These are phyloP conservation scores for Termitomyces sp. DNA, from an alignment of 768 basidiomycete species.

Conservation along the genomic window DNA sequence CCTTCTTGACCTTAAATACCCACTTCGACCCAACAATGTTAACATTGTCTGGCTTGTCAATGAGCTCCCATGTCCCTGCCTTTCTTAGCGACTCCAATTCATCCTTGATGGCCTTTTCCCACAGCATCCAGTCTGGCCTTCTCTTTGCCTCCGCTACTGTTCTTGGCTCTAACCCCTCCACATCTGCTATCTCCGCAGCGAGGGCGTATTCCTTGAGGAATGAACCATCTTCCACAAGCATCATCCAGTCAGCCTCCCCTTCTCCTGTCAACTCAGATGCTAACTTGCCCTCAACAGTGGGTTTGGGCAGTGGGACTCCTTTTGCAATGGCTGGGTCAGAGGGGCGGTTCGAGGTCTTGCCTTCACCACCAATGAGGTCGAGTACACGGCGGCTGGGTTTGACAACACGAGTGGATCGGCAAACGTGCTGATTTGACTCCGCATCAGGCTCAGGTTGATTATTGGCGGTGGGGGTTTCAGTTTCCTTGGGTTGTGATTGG, in stretches of 20 bases:
- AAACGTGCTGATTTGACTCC: no score
- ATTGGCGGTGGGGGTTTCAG: no score
- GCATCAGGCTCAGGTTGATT: no score
- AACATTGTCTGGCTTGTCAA: neutral
- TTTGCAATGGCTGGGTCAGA: neutral
- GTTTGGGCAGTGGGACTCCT: no score
- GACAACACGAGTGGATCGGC: neutral
- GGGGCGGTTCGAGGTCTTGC: neutral
- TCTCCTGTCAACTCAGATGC: neutral
- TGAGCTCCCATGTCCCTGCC: slow-evolving; percentile 23
- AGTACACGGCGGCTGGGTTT: neutral
- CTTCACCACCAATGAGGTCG: neutral
- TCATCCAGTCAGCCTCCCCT: neutral
- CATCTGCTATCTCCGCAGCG: neutral
- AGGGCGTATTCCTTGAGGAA: neutral
- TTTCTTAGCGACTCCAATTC: neutral
- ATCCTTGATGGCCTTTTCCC: neutral
- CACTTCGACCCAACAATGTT: slow-evolving; percentile 19
- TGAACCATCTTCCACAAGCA: neutral
- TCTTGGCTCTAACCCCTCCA: neutral
- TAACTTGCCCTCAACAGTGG: neutral
- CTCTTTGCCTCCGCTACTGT: neutral
- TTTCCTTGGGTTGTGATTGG: no score
- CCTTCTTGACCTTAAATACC: neutral
- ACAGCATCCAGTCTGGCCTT: neutral